Base-by-base conservation (phyloP, 257 asterid species). In the Scutellaria galericulata region DNA sequence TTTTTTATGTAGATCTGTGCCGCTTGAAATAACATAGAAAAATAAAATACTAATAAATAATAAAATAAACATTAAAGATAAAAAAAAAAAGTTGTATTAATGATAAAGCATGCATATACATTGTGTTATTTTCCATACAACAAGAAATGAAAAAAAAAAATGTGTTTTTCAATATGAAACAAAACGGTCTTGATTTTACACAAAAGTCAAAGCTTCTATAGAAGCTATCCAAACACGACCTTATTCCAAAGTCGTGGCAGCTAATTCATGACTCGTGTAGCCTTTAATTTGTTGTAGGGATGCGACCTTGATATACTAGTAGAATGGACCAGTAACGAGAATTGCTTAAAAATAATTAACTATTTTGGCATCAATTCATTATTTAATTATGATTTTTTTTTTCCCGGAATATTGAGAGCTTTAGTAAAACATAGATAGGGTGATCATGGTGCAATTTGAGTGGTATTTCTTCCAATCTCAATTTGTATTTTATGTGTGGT, bases 181-280 rank as follows among this genome's bases (percentile, higher is more conserved):
- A 4, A 24, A 52, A 15, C 0, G 18, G 10, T 56, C 42, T 10
- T 35, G 37, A 7, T 6, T 59, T 35, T 22, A 59, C 11, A 44
- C 22, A 31, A 58, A 31, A 31, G 37, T 35, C 46, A 18, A 35
- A 3, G 45, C 3, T 9, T 6, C 22, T 15, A n/a, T 40, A 35
- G 46, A 59, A 59, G 46, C 10, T 11, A 58, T 58, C 46, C 64
- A 58, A 58, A 58, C 64, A 31, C 9, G n/a, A 58, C 64, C 64
- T 57, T 58, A 13, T 6, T 58, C 6, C 18, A 31, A 11, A 57
- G 20, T 1, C 7, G 64, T 31, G 64, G 52, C 52, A 31, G 42
- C 40, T 57, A 57, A 37, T 9, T 55, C 60, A 13, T 3, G 61
- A 55, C 8, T 7, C 13, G 61, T 55, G 61, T 55, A 15, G 61